Conservation (phyloP, 2,329 filamentous ascomycete genomes). For the Aureobasidium sp. region DNA sequence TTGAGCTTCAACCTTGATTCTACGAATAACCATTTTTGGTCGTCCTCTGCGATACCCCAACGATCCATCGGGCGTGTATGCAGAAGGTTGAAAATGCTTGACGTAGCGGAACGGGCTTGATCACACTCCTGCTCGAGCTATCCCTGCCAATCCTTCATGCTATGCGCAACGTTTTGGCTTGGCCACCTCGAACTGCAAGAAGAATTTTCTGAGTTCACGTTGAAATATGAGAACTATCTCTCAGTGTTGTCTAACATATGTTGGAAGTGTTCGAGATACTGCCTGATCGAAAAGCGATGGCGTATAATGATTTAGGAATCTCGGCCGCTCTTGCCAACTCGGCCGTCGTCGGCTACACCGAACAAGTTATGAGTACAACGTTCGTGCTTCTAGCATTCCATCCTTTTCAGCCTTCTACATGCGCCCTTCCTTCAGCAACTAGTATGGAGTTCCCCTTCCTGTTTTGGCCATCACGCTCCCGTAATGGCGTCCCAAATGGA, state of each 20-base stretch:
- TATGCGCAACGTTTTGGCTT: background rate
- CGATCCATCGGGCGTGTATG: background rate
- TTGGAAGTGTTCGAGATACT: background rate
- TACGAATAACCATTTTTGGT: background rate
- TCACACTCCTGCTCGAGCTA: background rate
- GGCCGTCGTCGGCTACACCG: background rate
- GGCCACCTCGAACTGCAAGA: background rate
- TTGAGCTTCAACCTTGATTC: background rate
- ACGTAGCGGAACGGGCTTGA: background rate
- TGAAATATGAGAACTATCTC: background rate
- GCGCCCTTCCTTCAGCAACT: background rate
- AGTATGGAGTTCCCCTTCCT: background rate
- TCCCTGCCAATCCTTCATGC: background rate
- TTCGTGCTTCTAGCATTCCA: background rate
- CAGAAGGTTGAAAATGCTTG: background rate
- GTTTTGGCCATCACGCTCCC: background rate
- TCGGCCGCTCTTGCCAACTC: background rate
- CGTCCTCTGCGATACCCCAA: background rate
- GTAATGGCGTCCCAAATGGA: background rate
- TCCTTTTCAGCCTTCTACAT: background rate
- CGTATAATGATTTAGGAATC: background rate
- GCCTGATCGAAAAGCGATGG: too few relatives aligned
- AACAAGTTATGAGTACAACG: background rate
- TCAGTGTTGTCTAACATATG: background rate
- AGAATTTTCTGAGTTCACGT: background rate